phyloP scores from a whole-genome alignment of 1,284 basidiomycete genomes.

The Pisolithus thermaeus region DNA sequence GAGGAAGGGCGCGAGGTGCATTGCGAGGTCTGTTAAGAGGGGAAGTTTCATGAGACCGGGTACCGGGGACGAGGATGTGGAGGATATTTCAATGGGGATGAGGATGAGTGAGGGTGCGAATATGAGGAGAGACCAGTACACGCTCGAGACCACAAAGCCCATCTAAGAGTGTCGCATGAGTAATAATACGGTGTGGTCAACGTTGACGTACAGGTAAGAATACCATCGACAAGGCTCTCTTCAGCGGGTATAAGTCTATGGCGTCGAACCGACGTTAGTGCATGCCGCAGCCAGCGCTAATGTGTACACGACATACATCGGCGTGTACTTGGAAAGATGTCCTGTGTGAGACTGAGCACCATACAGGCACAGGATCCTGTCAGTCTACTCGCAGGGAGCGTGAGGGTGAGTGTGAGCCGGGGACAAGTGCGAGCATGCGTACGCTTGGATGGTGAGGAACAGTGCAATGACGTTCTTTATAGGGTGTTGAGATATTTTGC shows the following conservation, averaged over 20 bases:
- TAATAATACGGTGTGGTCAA: neutral
- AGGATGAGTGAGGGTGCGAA: slow-evolving; percentile 55
- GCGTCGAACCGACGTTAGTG: neutral
- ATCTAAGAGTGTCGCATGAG: slow-evolving; percentile 33
- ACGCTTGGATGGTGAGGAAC: neutral
- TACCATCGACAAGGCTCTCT: neutral
- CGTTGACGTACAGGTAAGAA: neutral
- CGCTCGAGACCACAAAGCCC: slow-evolving; percentile 60
- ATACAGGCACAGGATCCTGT: neutral
- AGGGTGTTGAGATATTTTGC: neutral
- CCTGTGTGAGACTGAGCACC: neutral
- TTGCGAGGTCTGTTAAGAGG: slow-evolving; percentile 51
- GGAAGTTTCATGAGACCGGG: slow-evolving; percentile 45
- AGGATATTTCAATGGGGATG: slow-evolving; percentile 19
- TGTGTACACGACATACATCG: neutral
- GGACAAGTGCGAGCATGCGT: neutral
- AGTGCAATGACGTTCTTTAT: neutral
- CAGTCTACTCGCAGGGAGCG: neutral
- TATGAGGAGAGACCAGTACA: too few species aligned
- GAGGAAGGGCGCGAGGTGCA: slow-evolving; percentile 60
- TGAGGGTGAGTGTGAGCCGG: neutral
- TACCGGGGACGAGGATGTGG: slow-evolving; percentile 23
- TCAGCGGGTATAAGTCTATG: neutral
- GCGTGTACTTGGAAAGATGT: neutral
- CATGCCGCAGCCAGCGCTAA: neutral